Base-by-base conservation (phyloP, 495 filamentous ascomycete genomes). In the Podospora fimiseda region DNA sequence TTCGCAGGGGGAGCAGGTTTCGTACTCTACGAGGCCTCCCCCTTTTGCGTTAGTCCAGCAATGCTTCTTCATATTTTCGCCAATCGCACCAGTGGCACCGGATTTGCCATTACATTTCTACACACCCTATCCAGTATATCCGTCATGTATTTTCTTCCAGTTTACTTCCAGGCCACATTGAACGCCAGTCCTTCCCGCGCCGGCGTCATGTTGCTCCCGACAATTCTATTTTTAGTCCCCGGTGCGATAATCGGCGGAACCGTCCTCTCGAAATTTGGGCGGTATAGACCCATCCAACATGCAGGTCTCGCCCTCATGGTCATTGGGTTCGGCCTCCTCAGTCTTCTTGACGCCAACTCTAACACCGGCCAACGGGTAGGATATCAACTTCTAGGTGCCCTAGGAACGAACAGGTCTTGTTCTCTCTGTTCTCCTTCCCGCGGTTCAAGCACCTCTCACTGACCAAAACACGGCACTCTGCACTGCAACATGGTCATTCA, bases 91-190 rank as follows among this genome's bases (percentile, higher is more conserved):
- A 56, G 64, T 1, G 47, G 48, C 38, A 55, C 55, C 52, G 36
- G 54, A 16, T 59, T 61, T 40, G 43, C 48, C 33, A 16, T 43
- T 39, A 64, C 60, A 0, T 67, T 67, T 42, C 38, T 69, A 16
- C 47, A 61, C 46, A 50, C 55, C 2, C 16, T 58, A 18, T 22
- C 60, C n/a, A 45, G 51, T 7, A 59, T 63, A 40, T 75, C 69
- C 70, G 48, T 61, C n/a, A 51, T 65, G 18, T 76, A 68, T 57
- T 77, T 77, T 58, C 41, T 79, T 0, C 71, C 76, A 0, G 58
- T 80, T 6, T 80, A 76, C 55, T 78, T 78, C 60, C 72, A 77
- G 42, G 63, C 60, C 5, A 69, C 76, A 3, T 63, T 63, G 3
- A 51, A 59, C 9, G 45, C 53, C 2, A 63, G 63, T 7, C 60